Percentiles rank a stretch among this genome's conserved stretches.
Conservation (phyloP, 1,284 basidiomycete genomes). For the Cryptococcus sp. region DNA sequence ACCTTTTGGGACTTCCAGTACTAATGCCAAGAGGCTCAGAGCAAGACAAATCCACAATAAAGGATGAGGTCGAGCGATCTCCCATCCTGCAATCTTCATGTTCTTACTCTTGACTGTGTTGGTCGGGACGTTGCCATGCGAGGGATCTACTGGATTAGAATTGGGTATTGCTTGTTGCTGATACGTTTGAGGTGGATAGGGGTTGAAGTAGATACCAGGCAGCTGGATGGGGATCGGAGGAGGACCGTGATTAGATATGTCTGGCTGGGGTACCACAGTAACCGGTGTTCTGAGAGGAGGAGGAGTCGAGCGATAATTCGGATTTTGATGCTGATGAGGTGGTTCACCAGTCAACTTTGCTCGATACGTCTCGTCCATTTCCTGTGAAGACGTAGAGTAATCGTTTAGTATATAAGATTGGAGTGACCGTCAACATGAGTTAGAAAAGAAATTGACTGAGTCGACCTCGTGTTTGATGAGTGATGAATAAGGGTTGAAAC, state of each 20-base stretch:
- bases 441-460: no score
- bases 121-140: neutral
- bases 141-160: neutral
- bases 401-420: no score
- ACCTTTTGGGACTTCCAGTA: conserved; percentile 41
- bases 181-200: conserved; percentile 9
- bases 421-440: no score
- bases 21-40: conserved; percentile 29
- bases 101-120: neutral
- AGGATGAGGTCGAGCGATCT: conserved; percentile 26
- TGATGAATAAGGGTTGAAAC: no score
- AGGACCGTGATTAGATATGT: neutral
- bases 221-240: conserved; percentile 27
- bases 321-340: neutral
- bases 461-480: no score
- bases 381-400: no score
- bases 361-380: neutral
- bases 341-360: neutral
- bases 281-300: neutral
- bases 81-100: neutral
- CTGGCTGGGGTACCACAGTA: conserved; percentile 4
- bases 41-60: conserved; percentile 38
- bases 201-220: conserved; percentile 28
- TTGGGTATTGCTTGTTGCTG: neutral
- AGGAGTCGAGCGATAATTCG: neutral